Evolutionary conservation across 2,329 filamentous ascomycete species (phyloP), one percentile per base, ranked within the genome.

Genomic region (Pestalotiopsis sp.): DNA sequence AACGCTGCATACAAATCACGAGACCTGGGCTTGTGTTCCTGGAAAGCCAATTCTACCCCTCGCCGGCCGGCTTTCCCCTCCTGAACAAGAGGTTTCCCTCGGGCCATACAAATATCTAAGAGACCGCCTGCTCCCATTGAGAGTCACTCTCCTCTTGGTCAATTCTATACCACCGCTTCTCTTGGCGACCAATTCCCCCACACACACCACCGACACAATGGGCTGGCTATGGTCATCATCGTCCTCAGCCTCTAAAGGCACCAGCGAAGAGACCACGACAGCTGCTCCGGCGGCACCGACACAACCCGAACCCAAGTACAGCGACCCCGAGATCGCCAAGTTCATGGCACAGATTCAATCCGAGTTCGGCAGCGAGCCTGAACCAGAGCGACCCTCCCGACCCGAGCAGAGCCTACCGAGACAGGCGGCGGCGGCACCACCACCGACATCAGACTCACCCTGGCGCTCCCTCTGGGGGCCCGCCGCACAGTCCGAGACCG

Each of bases 151-250:
- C 31, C 20, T 20, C n/a, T 52, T n/a, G 45, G 5, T n/a, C 45
- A 68, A 68, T 57, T 57, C 61, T 31, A 14, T 39, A 68, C 31
- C 17, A 52, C 17, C 41, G 27, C 13, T 14, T 23, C 20, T 27
- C 25, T 38, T 36, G 9, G 20, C 39, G 11, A 36, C 41, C 39
- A 41, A 14, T 14, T 6, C 36, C 9, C 39, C 36, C 23, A 59
- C 57, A 59, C 27, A 36, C 25, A 59, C 12, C 17, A 59, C n/a
- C 27, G 66, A 20, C 45, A 70, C 56, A 68, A 91, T 91, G 89
- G 88, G 88, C 72, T 91, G 89, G 89, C 81, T 90, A 71, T 91
- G 88, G 87, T 82, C 85, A 69, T 82, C 81, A 5, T 71, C 81
- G 13, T 27, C 66, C 3, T n/a, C 45, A 20, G 20, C 66, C 9